A percentile compares a stretch with the other conserved stretches of the same genome.
phyloP scores from a whole-genome alignment of 257 asterid species.

The Striga asiatica region DNA sequence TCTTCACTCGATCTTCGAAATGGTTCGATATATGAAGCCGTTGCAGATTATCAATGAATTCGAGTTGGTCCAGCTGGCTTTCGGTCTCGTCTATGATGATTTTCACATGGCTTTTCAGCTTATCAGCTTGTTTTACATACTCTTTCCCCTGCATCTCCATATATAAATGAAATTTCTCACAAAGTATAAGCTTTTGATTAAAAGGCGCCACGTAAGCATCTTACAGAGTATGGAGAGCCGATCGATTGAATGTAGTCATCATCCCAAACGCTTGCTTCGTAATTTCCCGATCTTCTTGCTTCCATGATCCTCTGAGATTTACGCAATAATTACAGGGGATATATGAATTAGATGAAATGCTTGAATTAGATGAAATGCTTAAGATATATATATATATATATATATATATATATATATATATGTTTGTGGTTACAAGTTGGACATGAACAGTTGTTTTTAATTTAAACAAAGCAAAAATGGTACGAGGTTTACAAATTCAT shows the following conservation, averaged over 20 bases:
- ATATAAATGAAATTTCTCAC: not conserved
- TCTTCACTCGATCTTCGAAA: conserved; percentile 17
- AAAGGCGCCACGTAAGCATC: too few relatives aligned
- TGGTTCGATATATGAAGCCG: conserved; percentile 36
- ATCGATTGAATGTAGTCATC: conserved; percentile 35
- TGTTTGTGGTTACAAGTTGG: too few relatives aligned
- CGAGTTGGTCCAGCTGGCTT: conserved; percentile 25
- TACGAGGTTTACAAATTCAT: too few relatives aligned
- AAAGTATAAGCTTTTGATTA: too few relatives aligned
- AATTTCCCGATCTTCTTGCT: conserved; percentile 40
- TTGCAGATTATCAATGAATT: conserved; percentile 36
- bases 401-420: too few relatives aligned
- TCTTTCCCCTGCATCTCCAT: conserved; percentile 23
- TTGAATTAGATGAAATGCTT: too few relatives aligned
- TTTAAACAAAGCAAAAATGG: too few relatives aligned
- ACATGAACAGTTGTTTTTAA: too few relatives aligned
- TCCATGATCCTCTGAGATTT: conserved; percentile 5
- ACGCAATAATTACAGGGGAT: too few relatives aligned
- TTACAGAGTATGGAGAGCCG: conserved; percentile 16
- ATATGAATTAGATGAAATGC: too few relatives aligned
- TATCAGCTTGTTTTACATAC: conserved; percentile 18
- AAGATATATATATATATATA: too few relatives aligned
- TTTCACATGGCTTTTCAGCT: conserved; percentile 21
- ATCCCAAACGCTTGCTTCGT: conserved; percentile 30
- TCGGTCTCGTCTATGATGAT: conserved; percentile 10